phyloP scores from a whole-genome alignment of 768 basidiomycete species.

The Crassisporium funariophilum region DNA sequence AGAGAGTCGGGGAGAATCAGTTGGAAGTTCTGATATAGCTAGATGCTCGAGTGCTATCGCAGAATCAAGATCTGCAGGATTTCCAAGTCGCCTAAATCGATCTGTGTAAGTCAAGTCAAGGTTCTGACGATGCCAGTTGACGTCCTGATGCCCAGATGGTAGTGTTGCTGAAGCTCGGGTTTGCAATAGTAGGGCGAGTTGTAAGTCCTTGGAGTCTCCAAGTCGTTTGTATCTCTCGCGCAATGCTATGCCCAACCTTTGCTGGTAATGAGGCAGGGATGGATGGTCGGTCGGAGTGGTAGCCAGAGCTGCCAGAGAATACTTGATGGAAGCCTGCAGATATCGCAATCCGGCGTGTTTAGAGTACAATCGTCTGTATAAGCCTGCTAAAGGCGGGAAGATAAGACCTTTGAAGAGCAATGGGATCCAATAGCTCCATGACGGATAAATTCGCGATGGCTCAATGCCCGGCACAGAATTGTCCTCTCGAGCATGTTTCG shows the following conservation, averaged over 20 bases:
- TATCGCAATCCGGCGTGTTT: not conserved
- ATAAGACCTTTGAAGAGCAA: constrained; percentile 7
- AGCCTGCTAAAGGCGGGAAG: constrained; percentile 6
- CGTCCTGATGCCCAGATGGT: constrained; percentile 6
- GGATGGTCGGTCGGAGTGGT: constrained; percentile 12
- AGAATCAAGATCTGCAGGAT: constrained; percentile 9
- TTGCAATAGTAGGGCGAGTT: constrained; percentile 9
- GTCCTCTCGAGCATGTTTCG: too few relatives aligned
- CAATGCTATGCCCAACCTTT: constrained; percentile 13
- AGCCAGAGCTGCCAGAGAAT: constrained; percentile 10
- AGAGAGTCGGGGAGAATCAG: not conserved
- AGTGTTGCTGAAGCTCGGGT: constrained; percentile 10
- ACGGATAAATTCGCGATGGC: constrained; percentile 5
- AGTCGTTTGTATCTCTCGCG: constrained; percentile 8
- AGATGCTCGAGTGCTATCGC: constrained; percentile 6
- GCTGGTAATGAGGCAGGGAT: constrained; percentile 16
- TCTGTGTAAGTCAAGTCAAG: constrained; percentile 2
- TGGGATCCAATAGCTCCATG: constrained; percentile 5
- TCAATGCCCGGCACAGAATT: not conserved
- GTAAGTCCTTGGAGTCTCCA: constrained; percentile 8
- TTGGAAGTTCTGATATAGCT: constrained; percentile 4
- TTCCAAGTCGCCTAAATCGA: constrained; percentile 6
- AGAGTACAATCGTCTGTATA: constrained; percentile 1
- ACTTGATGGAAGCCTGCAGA: constrained; percentile 13
- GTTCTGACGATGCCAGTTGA: constrained; percentile 15